Conservation (phyloP, 345 rosid species). For the Lenwebbia sp. region DNA sequence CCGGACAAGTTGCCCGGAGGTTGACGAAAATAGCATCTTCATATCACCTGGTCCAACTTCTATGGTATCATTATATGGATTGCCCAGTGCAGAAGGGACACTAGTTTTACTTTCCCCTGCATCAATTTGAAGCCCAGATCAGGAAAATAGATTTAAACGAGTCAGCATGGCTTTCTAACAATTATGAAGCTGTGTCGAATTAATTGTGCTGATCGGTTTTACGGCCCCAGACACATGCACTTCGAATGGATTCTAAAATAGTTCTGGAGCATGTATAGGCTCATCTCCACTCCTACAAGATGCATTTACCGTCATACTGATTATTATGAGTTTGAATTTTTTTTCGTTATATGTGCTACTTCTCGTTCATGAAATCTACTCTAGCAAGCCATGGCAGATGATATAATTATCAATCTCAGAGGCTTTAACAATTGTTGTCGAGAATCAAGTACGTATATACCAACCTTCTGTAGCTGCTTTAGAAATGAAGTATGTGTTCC, state of each 20-base stretch:
- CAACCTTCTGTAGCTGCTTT: conserved; percentile 35
- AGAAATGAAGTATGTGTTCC: conserved; percentile 75
- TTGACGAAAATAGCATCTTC: conserved; percentile 51
- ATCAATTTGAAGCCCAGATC: not conserved
- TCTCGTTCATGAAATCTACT: not conserved
- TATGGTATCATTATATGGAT: conserved; percentile 18
- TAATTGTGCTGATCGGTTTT: not conserved
- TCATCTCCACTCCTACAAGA: not conserved
- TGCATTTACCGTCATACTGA: not conserved
- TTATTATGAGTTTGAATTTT: not conserved
- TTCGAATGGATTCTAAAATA: not conserved
- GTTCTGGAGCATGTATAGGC: not conserved
- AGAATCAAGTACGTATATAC: not conserved
- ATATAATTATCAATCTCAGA: not conserved
- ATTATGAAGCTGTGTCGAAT: not conserved
- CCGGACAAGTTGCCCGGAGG: conserved; percentile 62
- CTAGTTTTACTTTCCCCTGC: conserved; percentile 19
- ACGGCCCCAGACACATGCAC: not conserved
- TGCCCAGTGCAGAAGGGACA: conserved; percentile 1
- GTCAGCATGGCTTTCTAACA: not conserved
- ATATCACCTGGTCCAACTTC: conserved; percentile 75
- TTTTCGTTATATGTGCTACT: not conserved
- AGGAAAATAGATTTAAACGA: not conserved
- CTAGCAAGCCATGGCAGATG: not conserved
- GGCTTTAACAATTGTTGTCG: not conserved